A percentile compares a stretch with the other conserved stretches of the same genome.
Conservation (phyloP, 306 rosid genomes). For the Biancaea sappan region DNA sequence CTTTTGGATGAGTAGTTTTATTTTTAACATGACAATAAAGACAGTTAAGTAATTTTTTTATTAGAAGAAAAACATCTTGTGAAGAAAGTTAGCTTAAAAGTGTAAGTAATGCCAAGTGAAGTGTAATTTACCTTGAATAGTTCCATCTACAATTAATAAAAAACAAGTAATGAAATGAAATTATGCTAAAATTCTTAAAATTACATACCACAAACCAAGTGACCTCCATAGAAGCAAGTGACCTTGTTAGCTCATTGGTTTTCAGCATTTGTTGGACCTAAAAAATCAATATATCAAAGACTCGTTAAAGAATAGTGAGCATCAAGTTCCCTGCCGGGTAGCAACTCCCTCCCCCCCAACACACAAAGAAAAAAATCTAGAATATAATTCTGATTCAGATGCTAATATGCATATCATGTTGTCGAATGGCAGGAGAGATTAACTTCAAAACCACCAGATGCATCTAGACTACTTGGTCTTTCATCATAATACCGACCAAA, state of each 20-base stretch:
- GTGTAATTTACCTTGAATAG: too few relatives aligned
- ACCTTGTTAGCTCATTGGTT: conserved; percentile 33
- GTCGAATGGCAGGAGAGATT: neutral
- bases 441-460: neutral
- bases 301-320: neutral
- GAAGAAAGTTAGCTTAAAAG: too few relatives aligned
- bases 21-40: too few relatives aligned
- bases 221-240: conserved; percentile 43
- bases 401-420: neutral
- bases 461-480: neutral
- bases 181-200: neutral
- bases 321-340: neutral
- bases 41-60: too few relatives aligned
- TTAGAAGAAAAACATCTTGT: too few relatives aligned
- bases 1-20: too few relatives aligned
- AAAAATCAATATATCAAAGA: neutral
- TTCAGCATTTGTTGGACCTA: conserved; percentile 48
- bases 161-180: neutral
- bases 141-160: neutral
- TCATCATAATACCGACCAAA: neutral
- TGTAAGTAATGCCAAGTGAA: too few relatives aligned
- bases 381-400: neutral
- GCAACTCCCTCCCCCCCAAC: too few relatives aligned
- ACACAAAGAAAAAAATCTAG: too few relatives aligned
- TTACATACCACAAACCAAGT: conserved; percentile 51